Conservation (phyloP, 192 early-diverging fungal genomes). For the Podila epigama region DNA sequence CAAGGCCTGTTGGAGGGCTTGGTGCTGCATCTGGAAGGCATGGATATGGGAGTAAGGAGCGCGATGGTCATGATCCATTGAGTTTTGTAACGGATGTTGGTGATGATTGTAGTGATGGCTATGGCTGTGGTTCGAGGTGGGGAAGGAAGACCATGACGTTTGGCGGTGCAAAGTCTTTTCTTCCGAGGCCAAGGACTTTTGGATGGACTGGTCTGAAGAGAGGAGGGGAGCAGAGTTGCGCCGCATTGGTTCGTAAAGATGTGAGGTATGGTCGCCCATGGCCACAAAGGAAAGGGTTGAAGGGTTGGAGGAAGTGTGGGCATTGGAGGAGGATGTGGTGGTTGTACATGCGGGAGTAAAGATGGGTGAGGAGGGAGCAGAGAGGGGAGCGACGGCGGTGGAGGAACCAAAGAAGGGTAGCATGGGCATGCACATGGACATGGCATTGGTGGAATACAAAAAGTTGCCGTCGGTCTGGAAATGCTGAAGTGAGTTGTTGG, state of each 20-base stretch:
- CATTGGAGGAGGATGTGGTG: conserved; percentile 1
- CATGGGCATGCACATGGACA: conserved; percentile 7
- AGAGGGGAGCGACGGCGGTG: conserved; percentile 8
- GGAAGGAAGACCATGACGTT: conserved; percentile 26
- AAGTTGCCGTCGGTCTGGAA: conserved; percentile 23
- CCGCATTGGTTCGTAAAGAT: conserved; percentile 12
- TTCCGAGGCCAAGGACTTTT: conserved; percentile 16
- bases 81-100: too few species aligned
- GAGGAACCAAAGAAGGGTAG: conserved; percentile 1
- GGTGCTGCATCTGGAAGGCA: conserved; percentile 1
- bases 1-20: conserved; percentile 14
- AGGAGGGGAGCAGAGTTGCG: conserved; percentile 31
- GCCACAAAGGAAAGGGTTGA: conserved; percentile 21
- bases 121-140: conserved; percentile 1
- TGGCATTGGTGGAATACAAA: conserved; percentile 6
- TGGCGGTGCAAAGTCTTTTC: conserved; percentile 34
- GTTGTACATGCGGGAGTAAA: too few species aligned
- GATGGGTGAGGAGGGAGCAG: conserved; percentile 1
- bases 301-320: conserved; percentile 4
- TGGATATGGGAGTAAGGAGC: conserved; percentile 3
- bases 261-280: conserved; percentile 17
- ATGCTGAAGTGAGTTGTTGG: conserved; percentile 33
- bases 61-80: conserved; percentile 3
- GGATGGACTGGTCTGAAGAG: conserved; percentile 13
- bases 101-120: too few species aligned